Percentiles rank a stretch among this genome's conserved stretches.
These are phyloP conservation scores for Tylopilus orsonianus DNA, from an alignment of 1,284 basidiomycete genomes.

Conservation along the genomic window DNA sequence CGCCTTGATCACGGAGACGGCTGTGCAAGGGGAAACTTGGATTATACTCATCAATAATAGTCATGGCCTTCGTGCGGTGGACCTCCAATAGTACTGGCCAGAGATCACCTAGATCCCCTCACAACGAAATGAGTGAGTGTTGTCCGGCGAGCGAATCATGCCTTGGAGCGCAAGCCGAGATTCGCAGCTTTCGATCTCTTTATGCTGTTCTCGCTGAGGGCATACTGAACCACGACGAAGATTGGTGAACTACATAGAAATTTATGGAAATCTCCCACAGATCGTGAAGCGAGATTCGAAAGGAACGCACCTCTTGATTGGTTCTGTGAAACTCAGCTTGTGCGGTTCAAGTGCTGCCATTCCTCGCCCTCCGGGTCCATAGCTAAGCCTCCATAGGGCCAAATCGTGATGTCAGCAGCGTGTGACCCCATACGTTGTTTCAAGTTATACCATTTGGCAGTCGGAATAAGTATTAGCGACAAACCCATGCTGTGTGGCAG, in stretches of 20 bases:
- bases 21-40: background rate
- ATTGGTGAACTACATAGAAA: conserved; percentile 96
- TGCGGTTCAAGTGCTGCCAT: conserved; percentile 59
- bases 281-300: background rate
- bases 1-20: background rate
- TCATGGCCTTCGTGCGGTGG: too few species aligned
- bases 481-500: too few species aligned
- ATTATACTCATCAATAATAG: background rate
- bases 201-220: conserved; percentile 88
- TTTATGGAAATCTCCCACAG: conserved; percentile 93
- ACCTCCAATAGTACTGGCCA: too few species aligned
- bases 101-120: too few species aligned
- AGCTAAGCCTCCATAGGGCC: conserved; percentile 12
- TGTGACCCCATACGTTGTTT: too few species aligned
- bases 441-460: too few species aligned
- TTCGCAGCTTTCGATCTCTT: conserved; percentile 83
- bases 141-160: conserved; percentile 90
- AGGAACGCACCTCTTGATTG: conserved; percentile 67
- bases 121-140: conserved; percentile 98
- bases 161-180: conserved; percentile 77
- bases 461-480: too few species aligned
- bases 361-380: conserved; percentile 41
- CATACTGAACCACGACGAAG: conserved; percentile 94
- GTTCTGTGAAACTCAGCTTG: conserved; percentile 70
- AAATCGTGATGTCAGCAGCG: too few species aligned